Percentiles rank a stretch among this genome's conserved stretches.
phyloP scores from a whole-genome alignment of 257 asterid species.

The Verbena officinalis region DNA sequence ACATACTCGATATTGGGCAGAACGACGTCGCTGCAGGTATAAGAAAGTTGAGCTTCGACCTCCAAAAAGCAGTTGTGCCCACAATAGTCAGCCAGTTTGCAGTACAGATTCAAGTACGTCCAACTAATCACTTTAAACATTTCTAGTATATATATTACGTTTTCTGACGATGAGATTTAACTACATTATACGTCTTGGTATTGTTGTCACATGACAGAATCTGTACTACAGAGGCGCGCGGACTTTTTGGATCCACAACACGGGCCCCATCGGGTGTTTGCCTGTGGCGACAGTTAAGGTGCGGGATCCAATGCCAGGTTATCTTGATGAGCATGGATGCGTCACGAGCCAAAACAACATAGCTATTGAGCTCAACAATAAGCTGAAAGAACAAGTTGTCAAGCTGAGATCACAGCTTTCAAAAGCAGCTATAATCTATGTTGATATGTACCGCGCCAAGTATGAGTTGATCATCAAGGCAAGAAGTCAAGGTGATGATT shows the following conservation, averaged over 20 bases:
- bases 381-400: constrained; percentile 38
- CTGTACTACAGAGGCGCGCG: constrained; percentile 61
- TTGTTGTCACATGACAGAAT: constrained; percentile 31
- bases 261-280: constrained; percentile 71
- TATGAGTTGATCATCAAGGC: constrained; percentile 54
- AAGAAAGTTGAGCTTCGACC: constrained; percentile 27
- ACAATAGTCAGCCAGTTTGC: constrained; percentile 39
- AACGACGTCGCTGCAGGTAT: constrained; percentile 54
- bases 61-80: constrained; percentile 41
- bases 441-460: constrained; percentile 61
- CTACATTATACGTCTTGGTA: no score
- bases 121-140: neutral
- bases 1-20: constrained; percentile 67
- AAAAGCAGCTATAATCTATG: constrained; percentile 48
- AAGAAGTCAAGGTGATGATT: constrained; percentile 42
- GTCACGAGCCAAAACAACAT: constrained; percentile 43
- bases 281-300: constrained; percentile 40
- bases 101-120: constrained; percentile 52
- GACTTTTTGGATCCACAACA: constrained; percentile 65
- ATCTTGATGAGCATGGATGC: constrained; percentile 58
- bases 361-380: constrained; percentile 52
- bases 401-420: constrained; percentile 46
- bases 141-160: neutral
- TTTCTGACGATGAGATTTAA: no score
- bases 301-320: constrained; percentile 42